These are phyloP conservation scores for Thelephora ganbajun DNA, from an alignment of 768 basidiomycete genomes.

Conservation along the genomic window DNA sequence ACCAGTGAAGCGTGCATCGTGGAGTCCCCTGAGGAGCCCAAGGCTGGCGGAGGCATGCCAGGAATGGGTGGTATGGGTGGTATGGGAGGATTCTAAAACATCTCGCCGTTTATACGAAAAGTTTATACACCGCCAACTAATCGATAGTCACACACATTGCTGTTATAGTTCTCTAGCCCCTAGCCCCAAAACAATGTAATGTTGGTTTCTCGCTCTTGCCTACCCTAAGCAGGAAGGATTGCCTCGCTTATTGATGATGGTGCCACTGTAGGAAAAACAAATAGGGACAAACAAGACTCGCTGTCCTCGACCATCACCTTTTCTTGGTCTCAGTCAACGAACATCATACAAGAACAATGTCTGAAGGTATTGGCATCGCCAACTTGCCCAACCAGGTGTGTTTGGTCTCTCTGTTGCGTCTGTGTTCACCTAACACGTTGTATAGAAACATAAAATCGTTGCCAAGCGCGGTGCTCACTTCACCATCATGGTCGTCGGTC, in stretches of 20 bases:
- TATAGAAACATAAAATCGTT: slow-evolving; percentile 96
- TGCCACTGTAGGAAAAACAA: no score
- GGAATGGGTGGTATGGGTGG: slow-evolving; percentile 49
- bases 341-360: slow-evolving; percentile 9
- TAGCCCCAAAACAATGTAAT: no score
- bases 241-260: no score
- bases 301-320: no score
- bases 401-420: slow-evolving; percentile 11
- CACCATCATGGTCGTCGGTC: slow-evolving; percentile 98
- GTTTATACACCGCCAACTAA: no score
- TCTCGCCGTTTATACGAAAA: not conserved
- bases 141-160: no score
- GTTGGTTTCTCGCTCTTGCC: no score
- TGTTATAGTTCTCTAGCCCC: no score
- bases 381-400: slow-evolving; percentile 96
- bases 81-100: slow-evolving; percentile 34
- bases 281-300: no score
- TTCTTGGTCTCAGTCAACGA: no score
- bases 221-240: no score
- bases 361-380: slow-evolving; percentile 84
- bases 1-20: slow-evolving; percentile 90
- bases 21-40: slow-evolving; percentile 74
- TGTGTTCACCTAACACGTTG: slow-evolving; percentile 3
- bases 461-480: slow-evolving; percentile 96
- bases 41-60: slow-evolving; percentile 37